These are phyloP conservation scores for Nannochloropsis granulata DNA, from an alignment of 108 stramenopile genomes.

Conservation along the genomic window DNA sequence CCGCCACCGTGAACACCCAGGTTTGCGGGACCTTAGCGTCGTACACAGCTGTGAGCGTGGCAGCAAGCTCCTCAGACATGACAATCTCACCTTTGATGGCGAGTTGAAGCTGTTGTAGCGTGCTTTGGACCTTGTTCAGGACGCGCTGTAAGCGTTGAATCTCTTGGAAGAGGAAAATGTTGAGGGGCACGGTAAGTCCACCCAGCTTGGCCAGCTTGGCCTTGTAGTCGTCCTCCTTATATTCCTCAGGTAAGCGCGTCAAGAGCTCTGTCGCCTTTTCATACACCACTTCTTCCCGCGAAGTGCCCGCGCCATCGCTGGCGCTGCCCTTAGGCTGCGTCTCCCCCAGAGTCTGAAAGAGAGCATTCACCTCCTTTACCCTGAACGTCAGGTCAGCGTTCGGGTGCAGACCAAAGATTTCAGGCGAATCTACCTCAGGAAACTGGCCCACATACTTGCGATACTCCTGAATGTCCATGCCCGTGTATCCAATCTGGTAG, in stretches of 20 bases:
- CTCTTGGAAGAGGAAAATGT: constrained; percentile 77
- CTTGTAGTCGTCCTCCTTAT: constrained; percentile 63
- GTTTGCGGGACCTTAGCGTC: constrained; percentile 56
- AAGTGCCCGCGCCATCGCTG: constrained; percentile 48
- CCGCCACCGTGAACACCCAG: constrained; percentile 69
- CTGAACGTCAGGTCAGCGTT: constrained; percentile 80
- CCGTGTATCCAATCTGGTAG: constrained; percentile 45
- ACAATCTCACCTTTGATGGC: constrained; percentile 78
- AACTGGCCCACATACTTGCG: constrained; percentile 51
- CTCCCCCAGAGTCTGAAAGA: constrained; percentile 58
- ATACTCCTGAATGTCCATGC: constrained; percentile 43
- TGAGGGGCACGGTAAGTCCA: constrained; percentile 58
- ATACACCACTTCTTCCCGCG: constrained; percentile 55
- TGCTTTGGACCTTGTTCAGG: constrained; percentile 56
- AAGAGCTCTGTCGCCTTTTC: constrained; percentile 57
- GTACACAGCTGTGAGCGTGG: constrained; percentile 55
- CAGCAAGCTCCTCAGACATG: constrained; percentile 61
- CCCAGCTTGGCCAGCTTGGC: constrained; percentile 62
- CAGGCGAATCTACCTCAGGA: constrained; percentile 71
- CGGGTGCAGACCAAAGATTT: constrained; percentile 80
- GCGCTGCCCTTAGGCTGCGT: constrained; percentile 66
- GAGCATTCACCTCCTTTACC: constrained; percentile 56
- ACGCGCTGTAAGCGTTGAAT: constrained; percentile 63
- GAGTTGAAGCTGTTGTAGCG: constrained; percentile 54
- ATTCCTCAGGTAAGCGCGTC: constrained; percentile 59